Evolutionary conservation across 2,329 filamentous ascomycete genomes (phyloP).

Genomic region (Aspergillus puulaauensis): DNA sequence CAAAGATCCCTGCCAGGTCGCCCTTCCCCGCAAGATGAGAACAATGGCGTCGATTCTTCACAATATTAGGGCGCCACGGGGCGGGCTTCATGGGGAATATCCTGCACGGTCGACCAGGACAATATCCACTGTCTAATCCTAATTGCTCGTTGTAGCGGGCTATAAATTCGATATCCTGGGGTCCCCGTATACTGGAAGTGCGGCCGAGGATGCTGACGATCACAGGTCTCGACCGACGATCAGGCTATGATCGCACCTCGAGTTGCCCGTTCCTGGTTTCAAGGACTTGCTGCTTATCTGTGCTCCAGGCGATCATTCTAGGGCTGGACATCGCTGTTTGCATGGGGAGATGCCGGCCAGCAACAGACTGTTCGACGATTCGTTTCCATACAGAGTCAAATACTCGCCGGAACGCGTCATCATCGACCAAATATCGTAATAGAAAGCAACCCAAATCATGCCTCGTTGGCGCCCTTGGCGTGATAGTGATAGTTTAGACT

Average conservation of each 20-base stretch:
- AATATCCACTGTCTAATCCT: neutral
- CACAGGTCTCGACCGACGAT: neutral
- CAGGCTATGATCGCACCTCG: neutral
- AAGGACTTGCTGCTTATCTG: neutral
- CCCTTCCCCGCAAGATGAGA: constrained; percentile 7
- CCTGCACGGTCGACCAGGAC: neutral
- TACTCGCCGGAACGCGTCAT: too few species aligned
- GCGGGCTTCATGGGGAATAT: neutral
- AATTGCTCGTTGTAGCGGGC: neutral
- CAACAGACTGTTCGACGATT: neutral
- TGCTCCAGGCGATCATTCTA: neutral
- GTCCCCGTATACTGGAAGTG: neutral
- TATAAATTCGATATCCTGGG: neutral
- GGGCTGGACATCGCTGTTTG: neutral
- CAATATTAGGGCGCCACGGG: neutral
- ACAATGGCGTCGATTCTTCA: constrained; percentile 2
- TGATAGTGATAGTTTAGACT: neutral
- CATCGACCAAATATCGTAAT: too few species aligned
- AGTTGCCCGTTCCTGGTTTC: neutral
- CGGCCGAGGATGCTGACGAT: neutral
- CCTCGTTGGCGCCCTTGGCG: neutral
- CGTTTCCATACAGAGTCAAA: neutral
- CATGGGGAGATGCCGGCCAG: neutral
- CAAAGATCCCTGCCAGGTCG: neutral
- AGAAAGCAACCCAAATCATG: too few species aligned